Evolutionary conservation across 257 asterid species (phyloP), one percentile per base, ranked within the genome.

Genomic region (Penstemon newberryi): DNA sequence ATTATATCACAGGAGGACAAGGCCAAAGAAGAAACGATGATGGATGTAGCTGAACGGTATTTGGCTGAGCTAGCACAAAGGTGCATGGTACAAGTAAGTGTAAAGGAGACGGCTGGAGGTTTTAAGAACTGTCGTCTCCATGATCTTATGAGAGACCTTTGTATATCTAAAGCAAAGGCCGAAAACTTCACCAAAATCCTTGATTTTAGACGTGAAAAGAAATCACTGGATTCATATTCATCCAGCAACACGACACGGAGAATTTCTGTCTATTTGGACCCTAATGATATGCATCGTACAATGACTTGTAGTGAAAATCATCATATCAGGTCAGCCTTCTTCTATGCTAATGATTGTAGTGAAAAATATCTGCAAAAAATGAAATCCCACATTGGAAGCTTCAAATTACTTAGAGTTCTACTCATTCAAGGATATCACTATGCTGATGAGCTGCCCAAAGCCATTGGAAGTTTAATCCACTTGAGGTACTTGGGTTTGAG

Each of bases 81-180:
- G 59, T 74, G 75, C 64, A 74, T 78, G 83, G 83, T 74, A 37
- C 83, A 78, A 62, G 83, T 78, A 47, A 71, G 56, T 11, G 77
- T 74, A 19, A 74, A 78, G 65, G 83, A 78, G 70, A 74, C 80
- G 10, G 77, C 80, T 9, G 83, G 80, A 1, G 80, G 83, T 57
- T 78, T 74, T 37, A 73, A 72, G 40, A 60, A 60, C 54, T 81
- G 85, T 7, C 63, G 73, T 49, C 82, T 81, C 42, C 85, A 81
- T 38, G 82, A 77, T 66, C 76, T 77, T n/a, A 81, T 81, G 82
- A 47, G 82, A 8, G 85, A 81, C 54, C 60, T 81, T 6, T 81
- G 85, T 39, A 63, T 81, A 45, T 56, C 76, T 0, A 74, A 66
- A 56, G 85, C 82, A 0, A 70, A 56, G 37, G 72, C 60, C 2